These are phyloP conservation scores for Arthrobotrys conoides DNA, from an alignment of 2,329 filamentous ascomycete genomes.

Conservation along the genomic window DNA sequence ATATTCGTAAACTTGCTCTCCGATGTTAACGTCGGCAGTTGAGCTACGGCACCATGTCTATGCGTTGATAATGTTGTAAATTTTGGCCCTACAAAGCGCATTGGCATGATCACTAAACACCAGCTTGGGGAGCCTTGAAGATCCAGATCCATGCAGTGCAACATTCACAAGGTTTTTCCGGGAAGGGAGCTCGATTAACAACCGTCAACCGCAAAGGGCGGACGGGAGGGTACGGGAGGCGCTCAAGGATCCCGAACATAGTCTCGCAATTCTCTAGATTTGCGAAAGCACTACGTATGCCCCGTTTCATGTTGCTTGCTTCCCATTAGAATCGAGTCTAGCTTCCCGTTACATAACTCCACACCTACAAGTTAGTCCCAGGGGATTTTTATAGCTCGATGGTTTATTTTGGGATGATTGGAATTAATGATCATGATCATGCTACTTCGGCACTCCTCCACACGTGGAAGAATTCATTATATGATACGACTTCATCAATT, in stretches of 20 bases:
- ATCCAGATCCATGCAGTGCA: slow-evolving; percentile 22
- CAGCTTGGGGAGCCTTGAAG: not conserved
- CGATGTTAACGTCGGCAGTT: slow-evolving; percentile 19
- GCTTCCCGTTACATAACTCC: not conserved
- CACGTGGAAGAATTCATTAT: slow-evolving; percentile 2
- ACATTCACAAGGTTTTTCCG: slow-evolving; percentile 23
- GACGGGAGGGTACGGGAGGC: slow-evolving; percentile 25
- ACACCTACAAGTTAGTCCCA: not conserved
- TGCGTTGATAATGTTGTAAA: slow-evolving; percentile 26
- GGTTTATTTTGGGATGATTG: slow-evolving; percentile 11
- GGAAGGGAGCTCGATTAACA: slow-evolving; percentile 6
- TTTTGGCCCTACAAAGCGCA: not conserved
- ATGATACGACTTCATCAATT: slow-evolving; percentile 3
- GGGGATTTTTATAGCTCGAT: not conserved
- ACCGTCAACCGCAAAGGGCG: not conserved
- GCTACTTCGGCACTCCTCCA: not conserved
- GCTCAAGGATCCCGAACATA: slow-evolving; percentile 17
- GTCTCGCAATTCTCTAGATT: slow-evolving; percentile 19
- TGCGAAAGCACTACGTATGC: too few relatives aligned
- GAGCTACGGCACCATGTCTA: not conserved
- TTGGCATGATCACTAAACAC: slow-evolving; percentile 25
- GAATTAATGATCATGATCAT: slow-evolving; percentile 19
- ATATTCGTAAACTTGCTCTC: too few relatives aligned
- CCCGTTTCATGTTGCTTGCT: not conserved
- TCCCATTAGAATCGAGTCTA: not conserved